phyloP scores from a whole-genome alignment of 2,329 filamentous ascomycete species.

The Stagonosporopsis rhizophila region DNA sequence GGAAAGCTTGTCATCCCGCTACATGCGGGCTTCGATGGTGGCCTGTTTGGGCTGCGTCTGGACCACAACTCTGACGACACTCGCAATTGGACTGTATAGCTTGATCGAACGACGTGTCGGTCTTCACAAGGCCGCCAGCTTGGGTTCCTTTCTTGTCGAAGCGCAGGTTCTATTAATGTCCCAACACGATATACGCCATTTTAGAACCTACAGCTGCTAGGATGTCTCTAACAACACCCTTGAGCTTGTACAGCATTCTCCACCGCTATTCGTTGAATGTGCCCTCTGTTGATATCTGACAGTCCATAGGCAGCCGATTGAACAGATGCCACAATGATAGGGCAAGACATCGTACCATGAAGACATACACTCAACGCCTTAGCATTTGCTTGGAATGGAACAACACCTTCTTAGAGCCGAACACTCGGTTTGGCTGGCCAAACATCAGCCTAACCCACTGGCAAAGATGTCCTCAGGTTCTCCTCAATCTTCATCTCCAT shows the following conservation, averaged over 20 bases:
- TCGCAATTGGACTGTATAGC: slow-evolving; percentile 28
- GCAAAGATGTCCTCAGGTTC: no score
- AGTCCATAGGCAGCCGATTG: slow-evolving; percentile 55
- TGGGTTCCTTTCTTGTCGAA: slow-evolving; percentile 23
- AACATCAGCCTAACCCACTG: no score
- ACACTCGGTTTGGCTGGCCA: no score
- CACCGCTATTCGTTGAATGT: slow-evolving; percentile 53
- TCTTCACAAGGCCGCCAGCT: slow-evolving; percentile 23
- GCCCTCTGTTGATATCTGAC: slow-evolving; percentile 56
- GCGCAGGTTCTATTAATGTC: slow-evolving; percentile 3
- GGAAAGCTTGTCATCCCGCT: slow-evolving; percentile 13
- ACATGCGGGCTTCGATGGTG: slow-evolving; percentile 14
- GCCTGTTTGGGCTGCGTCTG: slow-evolving; percentile 6
- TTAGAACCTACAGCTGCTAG: slow-evolving; percentile 21
- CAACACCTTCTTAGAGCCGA: no score
- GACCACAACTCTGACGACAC: slow-evolving; percentile 16
- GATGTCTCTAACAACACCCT: slow-evolving; percentile 29
- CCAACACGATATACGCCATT: slow-evolving; percentile 24
- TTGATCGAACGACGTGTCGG: slow-evolving; percentile 32
- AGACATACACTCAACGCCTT: slow-evolving; percentile 61
- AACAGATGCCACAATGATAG: slow-evolving; percentile 50
- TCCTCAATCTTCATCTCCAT: no score
- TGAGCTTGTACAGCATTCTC: slow-evolving; percentile 35
- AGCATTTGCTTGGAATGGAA: slow-evolving; percentile 46
- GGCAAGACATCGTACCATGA: slow-evolving; percentile 56